Evolutionary conservation across 2,329 filamentous ascomycete genomes (phyloP), one percentile per base, ranked within the genome.

Genomic region (Fusarium transvaalense): DNA sequence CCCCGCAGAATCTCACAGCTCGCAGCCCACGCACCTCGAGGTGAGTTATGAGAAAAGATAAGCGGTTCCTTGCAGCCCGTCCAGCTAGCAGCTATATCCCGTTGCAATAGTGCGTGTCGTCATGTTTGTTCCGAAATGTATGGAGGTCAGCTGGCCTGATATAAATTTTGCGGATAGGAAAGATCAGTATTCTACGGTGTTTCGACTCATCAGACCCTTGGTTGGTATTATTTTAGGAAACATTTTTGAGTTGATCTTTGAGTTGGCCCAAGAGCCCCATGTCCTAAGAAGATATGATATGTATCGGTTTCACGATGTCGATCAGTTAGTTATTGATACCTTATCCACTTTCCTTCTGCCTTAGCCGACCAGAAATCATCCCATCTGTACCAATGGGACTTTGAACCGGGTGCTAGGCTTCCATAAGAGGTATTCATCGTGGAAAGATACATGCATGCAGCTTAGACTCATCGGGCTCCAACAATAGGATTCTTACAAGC

Each of bases 41-140:
- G n/a, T 58, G 42, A 56, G 27, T 50, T 64, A 35, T 39, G 47
- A 61, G 54, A 68, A 63, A 41, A 29, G 38, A 67, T 55, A 59
- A 70, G 56, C 63, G 53, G 66, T 69, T 61, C 67, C 66, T 70
- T 69, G 67, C 67, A 69, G 66, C n/a, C 47, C 47, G 46, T 61
- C 48, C 27, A 52, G 53, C 37, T 35, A 50, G 32, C 13, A 34
- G 23, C 21, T 43, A 50, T 50, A 39, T 54, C 42, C 69, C 69
- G 54, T 56, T 55, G 62, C 63, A 50, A 70, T 68, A 59, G 38
- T 48, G 52, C 46, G 50, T 69, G 66, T 53, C 66, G 66, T 69
- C 66, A 69, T 59, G 43, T 52, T 46, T 35, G 38, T 27, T 14
- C 45, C 34, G 39, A 61, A 51, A 42, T 21, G 59, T 29, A 29